Conservation (phyloP, 306 rosid genomes). For the Acacia confusa region DNA sequence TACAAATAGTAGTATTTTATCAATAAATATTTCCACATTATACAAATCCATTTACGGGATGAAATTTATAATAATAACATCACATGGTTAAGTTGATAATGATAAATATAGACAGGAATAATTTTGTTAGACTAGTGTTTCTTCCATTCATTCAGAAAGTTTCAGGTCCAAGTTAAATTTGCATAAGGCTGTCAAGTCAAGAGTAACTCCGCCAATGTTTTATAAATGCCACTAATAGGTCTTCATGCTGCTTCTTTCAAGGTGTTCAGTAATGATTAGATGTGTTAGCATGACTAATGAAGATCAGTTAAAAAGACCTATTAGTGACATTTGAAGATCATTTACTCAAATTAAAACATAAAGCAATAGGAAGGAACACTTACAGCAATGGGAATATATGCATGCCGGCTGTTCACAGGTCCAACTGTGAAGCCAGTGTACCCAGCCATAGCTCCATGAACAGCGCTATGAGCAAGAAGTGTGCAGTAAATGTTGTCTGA, state of each 20-base stretch:
- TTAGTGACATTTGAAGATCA: slow-evolving; percentile 1
- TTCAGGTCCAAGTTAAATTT: background rate
- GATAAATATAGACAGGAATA: too few relatives aligned
- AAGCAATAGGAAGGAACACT: slow-evolving; percentile 42
- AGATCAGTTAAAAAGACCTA: background rate
- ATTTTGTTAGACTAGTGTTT: too few relatives aligned
- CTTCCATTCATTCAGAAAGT: background rate
- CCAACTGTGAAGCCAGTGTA: slow-evolving; percentile 89
- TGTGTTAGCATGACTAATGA: background rate
- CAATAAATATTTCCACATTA: background rate
- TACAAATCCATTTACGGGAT: background rate
- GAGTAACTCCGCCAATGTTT: background rate
- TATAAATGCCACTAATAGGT: too few relatives aligned
- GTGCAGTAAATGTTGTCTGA: slow-evolving; percentile 94
- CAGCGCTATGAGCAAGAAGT: slow-evolving; percentile 94
- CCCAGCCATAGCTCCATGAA: slow-evolving; percentile 98
- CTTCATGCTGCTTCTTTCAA: background rate
- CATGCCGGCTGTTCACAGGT: slow-evolving; percentile 84
- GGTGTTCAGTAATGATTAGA: background rate
- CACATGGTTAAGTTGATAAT: too few relatives aligned
- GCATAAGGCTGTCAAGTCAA: background rate
- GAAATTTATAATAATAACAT: background rate
- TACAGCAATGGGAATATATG: slow-evolving; percentile 89
- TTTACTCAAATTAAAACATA: slow-evolving; percentile 16
- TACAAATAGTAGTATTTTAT: background rate